These are phyloP conservation scores for Arachnopeziza araneosa DNA, from an alignment of 2,329 filamentous ascomycete species.

Conservation along the genomic window DNA sequence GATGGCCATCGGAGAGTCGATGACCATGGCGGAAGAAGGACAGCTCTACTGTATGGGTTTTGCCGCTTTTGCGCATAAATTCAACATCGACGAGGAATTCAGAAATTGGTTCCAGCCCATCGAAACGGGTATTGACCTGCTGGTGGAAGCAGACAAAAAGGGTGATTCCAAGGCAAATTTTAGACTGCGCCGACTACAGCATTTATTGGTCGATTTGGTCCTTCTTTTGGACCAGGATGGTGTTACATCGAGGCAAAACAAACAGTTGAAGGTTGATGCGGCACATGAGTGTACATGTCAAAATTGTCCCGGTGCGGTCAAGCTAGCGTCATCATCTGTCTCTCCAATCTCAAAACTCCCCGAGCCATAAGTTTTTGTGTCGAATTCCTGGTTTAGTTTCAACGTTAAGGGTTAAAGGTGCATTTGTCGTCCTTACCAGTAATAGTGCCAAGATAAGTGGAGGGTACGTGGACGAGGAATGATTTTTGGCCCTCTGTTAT, in stretches of 20 bases:
- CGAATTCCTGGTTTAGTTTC: not conserved
- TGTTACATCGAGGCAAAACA: not conserved
- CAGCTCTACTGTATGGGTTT: conserved; percentile 22
- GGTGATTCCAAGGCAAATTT: conserved; percentile 10
- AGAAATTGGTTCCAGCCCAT: conserved; percentile 18
- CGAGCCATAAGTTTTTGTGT: conserved; percentile 3
- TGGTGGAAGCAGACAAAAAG: conserved; percentile 7
- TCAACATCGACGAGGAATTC: conserved; percentile 13
- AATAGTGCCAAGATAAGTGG: too few species aligned
- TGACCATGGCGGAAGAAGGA: conserved; percentile 13
- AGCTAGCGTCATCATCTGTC: not conserved
- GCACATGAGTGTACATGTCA: conserved; percentile 17
- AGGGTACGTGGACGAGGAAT: too few species aligned
- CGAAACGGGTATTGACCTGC: conserved; percentile 10
- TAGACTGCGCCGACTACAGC: conserved; percentile 18
- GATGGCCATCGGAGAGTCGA: conserved; percentile 25
- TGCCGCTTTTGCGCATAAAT: conserved; percentile 18
- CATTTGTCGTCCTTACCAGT: too few species aligned
- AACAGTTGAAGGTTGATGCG: conserved; percentile 15
- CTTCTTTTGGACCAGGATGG: conserved; percentile 14
- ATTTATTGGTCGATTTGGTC: conserved; percentile 20
- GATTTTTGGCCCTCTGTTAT: too few species aligned
- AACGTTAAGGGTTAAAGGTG: not conserved
- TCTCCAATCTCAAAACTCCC: conserved; percentile 8
- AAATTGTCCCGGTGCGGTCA: conserved; percentile 12